phyloP scores from a whole-genome alignment of 1,284 basidiomycete genomes.

The Termitomyces sp. region DNA sequence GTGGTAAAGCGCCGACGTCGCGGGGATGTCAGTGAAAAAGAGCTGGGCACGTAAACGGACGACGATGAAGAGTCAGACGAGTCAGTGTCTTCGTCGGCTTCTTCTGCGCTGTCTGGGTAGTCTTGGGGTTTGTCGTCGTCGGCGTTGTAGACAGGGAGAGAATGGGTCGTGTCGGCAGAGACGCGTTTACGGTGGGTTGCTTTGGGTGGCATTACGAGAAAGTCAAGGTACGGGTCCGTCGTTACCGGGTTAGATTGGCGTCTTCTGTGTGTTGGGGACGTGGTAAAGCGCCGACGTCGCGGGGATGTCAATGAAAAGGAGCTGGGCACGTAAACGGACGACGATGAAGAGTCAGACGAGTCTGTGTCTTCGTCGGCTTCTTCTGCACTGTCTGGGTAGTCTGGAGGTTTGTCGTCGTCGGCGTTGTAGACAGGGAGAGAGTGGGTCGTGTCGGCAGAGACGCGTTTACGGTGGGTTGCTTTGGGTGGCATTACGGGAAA shows the following conservation, averaged over 20 bases:
- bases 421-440: conserved; percentile 60
- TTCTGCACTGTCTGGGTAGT: conserved; percentile 70
- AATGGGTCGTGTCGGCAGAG: conserved; percentile 62
- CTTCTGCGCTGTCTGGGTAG: conserved; percentile 70
- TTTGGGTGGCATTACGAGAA: conserved; percentile 22
- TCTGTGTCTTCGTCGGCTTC: conserved; percentile 70
- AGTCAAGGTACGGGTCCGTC: conserved; percentile 53
- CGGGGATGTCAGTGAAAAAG: conserved; percentile 8
- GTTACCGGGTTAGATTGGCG: not conserved
- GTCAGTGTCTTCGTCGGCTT: conserved; percentile 69
- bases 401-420: conserved; percentile 56
- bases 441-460: conserved; percentile 61
- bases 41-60: conserved; percentile 15
- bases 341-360: conserved; percentile 25
- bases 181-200: conserved; percentile 50
- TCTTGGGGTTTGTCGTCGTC: conserved; percentile 60
- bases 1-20: conserved; percentile 25
- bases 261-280: conserved; percentile 21
- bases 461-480: conserved; percentile 48
- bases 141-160: conserved; percentile 58
- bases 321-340: conserved; percentile 15
- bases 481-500: conserved; percentile 23
- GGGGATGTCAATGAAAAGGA: conserved; percentile 9
- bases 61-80: conserved; percentile 24
- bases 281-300: conserved; percentile 23